Evolutionary conservation across 2,329 filamentous ascomycete species (phyloP).

Genomic region (Diaporthe destruens): DNA sequence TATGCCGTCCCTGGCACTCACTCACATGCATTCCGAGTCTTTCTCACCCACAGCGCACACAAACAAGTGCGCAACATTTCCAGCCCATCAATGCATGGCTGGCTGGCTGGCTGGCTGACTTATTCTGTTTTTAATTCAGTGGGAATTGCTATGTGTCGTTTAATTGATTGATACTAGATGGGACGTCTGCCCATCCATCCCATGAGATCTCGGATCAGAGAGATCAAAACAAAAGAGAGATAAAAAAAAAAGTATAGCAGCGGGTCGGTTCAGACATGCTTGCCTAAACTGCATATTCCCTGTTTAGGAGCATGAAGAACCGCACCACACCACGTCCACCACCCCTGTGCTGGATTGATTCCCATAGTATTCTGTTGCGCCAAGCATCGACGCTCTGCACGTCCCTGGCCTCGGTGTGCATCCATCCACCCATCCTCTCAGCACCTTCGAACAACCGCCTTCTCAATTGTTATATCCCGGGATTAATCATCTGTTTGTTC

Average conservation of each 20-base stretch:
- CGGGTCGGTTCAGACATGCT: neutral
- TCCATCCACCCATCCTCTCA: neutral
- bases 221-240: conserved; percentile 24
- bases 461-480: neutral
- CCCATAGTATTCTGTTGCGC: conserved; percentile 12
- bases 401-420: neutral
- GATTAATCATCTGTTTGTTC: neutral
- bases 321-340: neutral
- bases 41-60: too few relatives aligned
- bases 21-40: too few relatives aligned
- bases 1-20: too few relatives aligned
- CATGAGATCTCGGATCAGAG: conserved; percentile 13
- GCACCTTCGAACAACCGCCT: neutral
- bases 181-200: neutral
- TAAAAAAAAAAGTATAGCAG: conserved; percentile 3
- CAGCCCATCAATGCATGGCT: neutral
- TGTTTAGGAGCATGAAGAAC: neutral
- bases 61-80: too few relatives aligned
- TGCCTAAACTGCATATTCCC: neutral
- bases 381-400: conserved; percentile 19
- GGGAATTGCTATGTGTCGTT: neutral
- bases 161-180: neutral
- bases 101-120: neutral
- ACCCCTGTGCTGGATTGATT: neutral
- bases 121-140: neutral